Evolutionary conservation across 495 filamentous ascomycete species (phyloP).

Genomic region (Xylaria flabelliformis): DNA sequence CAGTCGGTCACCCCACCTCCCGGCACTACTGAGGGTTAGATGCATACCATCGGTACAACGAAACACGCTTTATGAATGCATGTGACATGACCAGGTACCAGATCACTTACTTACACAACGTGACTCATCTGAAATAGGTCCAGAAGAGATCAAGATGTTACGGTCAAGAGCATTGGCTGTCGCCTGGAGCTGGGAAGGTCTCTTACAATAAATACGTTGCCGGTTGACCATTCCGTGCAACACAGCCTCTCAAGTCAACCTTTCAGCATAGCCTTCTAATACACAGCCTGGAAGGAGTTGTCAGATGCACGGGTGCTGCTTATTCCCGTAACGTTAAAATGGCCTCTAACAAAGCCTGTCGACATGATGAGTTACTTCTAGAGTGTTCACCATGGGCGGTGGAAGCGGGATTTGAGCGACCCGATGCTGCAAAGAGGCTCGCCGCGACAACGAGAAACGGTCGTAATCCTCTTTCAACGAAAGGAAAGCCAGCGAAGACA

Average conservation of each 20-base stretch:
- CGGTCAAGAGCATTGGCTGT: not conserved
- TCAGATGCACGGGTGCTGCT: not conserved
- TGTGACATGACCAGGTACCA: not conserved
- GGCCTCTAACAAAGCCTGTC: slow-evolving; percentile 25
- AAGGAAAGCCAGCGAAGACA: slow-evolving; percentile 1
- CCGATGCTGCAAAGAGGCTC: slow-evolving; percentile 34
- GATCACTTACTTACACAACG: not conserved
- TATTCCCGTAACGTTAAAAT: not conserved
- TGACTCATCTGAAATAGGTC: not conserved
- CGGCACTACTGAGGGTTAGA: not conserved
- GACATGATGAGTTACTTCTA: slow-evolving; percentile 37
- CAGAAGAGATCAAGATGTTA: not conserved
- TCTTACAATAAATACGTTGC: too few relatives aligned
- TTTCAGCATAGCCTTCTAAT: not conserved
- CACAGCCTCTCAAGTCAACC: slow-evolving; percentile 1
- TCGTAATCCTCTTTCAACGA: slow-evolving; percentile 29
- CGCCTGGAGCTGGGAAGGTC: too few relatives aligned
- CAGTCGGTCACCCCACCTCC: not conserved
- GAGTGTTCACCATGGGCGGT: slow-evolving; percentile 44
- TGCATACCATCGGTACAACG: not conserved
- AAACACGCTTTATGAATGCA: not conserved
- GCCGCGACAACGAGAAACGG: slow-evolving; percentile 42
- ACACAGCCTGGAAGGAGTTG: not conserved
- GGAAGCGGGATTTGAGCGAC: slow-evolving; percentile 37
- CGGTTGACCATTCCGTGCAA: not conserved